Conservation (phyloP, 2,329 filamentous ascomycete species). For the Phialophora expanda region DNA sequence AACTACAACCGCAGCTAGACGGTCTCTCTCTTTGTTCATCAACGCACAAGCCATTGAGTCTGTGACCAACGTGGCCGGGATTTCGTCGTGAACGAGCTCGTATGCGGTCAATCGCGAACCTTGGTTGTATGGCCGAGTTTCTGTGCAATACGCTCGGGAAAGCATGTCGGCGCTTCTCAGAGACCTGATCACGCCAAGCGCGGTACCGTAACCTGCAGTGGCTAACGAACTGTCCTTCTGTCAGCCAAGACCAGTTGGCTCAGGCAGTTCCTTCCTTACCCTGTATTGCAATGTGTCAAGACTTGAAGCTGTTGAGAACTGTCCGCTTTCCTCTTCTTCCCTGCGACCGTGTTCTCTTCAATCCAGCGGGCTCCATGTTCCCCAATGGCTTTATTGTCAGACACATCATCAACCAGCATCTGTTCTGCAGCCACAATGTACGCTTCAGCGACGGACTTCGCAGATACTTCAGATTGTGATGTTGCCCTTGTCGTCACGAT, state of each 20-base stretch:
- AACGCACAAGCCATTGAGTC: constrained; percentile 96
- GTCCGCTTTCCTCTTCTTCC: constrained; percentile 48
- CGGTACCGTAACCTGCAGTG: constrained; percentile 96
- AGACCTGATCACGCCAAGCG: constrained; percentile 88
- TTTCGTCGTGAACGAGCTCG: constrained; percentile 91
- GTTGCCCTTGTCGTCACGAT: constrained; percentile 59
- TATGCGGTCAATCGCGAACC: constrained; percentile 93
- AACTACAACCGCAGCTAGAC: constrained; percentile 86
- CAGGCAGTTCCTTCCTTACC: constrained; percentile 56
- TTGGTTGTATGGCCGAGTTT: constrained; percentile 97
- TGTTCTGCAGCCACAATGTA: constrained; percentile 82
- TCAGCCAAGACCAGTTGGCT: constrained; percentile 22
- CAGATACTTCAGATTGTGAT: constrained; percentile 43
- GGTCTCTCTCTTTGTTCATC: constrained; percentile 64
- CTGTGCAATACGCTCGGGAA: constrained; percentile 89
- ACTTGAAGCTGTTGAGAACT: constrained; percentile 68
- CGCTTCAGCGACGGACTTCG: constrained; percentile 63
- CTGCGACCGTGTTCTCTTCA: constrained; percentile 59
- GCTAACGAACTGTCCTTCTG: constrained; percentile 72
- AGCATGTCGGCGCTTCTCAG: constrained; percentile 70
- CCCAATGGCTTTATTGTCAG: constrained; percentile 87
- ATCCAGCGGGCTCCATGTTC: constrained; percentile 85
- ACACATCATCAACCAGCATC: constrained; percentile 84
- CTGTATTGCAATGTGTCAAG: constrained; percentile 97
- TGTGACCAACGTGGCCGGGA: constrained; percentile 88